Base-by-base conservation (phyloP, 2,329 filamentous ascomycete genomes). In the Aspergillus glaucus region DNA sequence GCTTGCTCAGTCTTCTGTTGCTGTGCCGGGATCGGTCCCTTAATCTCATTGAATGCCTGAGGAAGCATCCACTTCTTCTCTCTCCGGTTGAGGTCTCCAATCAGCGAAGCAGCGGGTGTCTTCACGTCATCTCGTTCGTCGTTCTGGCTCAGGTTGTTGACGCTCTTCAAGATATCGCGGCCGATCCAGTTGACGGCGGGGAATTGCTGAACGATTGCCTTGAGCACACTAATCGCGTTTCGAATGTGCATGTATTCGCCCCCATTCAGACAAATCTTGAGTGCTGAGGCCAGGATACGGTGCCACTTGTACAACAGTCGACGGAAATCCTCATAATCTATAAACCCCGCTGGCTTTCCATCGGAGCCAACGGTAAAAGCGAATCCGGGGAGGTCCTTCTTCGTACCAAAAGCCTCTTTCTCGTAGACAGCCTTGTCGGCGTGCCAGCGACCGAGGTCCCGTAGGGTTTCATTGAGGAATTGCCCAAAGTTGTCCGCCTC, bases 201-300 rank as follows among this genome's bases (percentile, higher is more conserved):
- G 76, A 95, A 98, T 60, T 84, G 79, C 45, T 89, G 83, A 21
- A 88, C 80, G 43, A 95, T 78, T 9, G 82, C 79, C 64, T 93
- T 94, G 50, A 98, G 76, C 3, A 97, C 79, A 50, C 87, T 93
- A 57, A 97, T 94, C 41, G 90, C 89, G 65, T 98, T 98, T 48
- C 92, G 85, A 64, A 97, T 95, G 67, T 96, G 91, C 86, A 96
- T 96, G 80, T 93, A 98, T 69, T 97, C 92, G 28, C 81, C 84
- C 24, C 86, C 85, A 15, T 82, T 82, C 43, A 98, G 77, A 64
- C 92, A 96, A 34, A 80, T 79, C 64, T 90, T 91, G 47, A 98
- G 75, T 2, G 92, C 88, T 44, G 75, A 80, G 59, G 86, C 87
- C 40, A 98, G 73, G 54, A 87, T 83, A 59, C 86, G 84, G 68